Evolutionary conservation across 2,329 filamentous ascomycete species (phyloP).

Genomic region (Dactylellina parvicollis): DNA sequence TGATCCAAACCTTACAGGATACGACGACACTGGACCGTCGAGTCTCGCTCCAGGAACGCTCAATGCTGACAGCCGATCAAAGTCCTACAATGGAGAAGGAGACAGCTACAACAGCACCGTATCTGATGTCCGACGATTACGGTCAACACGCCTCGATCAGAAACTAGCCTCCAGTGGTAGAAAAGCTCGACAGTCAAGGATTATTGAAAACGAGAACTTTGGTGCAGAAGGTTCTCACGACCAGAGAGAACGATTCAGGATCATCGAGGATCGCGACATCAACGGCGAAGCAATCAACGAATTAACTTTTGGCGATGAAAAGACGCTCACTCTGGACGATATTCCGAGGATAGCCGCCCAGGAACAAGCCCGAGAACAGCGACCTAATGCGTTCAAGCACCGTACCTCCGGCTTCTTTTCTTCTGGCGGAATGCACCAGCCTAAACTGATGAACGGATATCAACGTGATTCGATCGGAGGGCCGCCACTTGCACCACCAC

Average conservation of each 20-base stretch:
- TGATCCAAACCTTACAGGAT: slow-evolving; percentile 74
- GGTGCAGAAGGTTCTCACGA: slow-evolving; percentile 63
- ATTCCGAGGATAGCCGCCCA: slow-evolving; percentile 95
- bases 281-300: slow-evolving; percentile 77
- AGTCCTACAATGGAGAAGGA: slow-evolving; percentile 74
- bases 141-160: slow-evolving; percentile 93
- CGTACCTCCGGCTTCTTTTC: slow-evolving; percentile 61
- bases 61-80: slow-evolving; percentile 75
- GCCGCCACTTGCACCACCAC: slow-evolving; percentile 64
- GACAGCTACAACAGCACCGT: slow-evolving; percentile 87
- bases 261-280: slow-evolving; percentile 79
- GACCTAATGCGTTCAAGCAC: slow-evolving; percentile 80
- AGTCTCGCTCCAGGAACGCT: slow-evolving; percentile 68
- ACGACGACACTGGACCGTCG: slow-evolving; percentile 74
- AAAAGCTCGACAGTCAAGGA: slow-evolving; percentile 86
- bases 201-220: slow-evolving; percentile 85
- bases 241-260: slow-evolving; percentile 74
- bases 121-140: slow-evolving; percentile 88
- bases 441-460: slow-evolving; percentile 74
- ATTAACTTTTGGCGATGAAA: slow-evolving; percentile 86
- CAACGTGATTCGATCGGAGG: slow-evolving; percentile 73
- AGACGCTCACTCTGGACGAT: slow-evolving; percentile 92
- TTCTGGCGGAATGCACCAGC: slow-evolving; percentile 66
- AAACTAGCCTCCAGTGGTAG: slow-evolving; percentile 92
- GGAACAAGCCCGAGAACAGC: slow-evolving; percentile 90